These are phyloP conservation scores for Plectosphaerella cucumerina DNA, from an alignment of 2,329 filamentous ascomycete genomes.

Conservation along the genomic window DNA sequence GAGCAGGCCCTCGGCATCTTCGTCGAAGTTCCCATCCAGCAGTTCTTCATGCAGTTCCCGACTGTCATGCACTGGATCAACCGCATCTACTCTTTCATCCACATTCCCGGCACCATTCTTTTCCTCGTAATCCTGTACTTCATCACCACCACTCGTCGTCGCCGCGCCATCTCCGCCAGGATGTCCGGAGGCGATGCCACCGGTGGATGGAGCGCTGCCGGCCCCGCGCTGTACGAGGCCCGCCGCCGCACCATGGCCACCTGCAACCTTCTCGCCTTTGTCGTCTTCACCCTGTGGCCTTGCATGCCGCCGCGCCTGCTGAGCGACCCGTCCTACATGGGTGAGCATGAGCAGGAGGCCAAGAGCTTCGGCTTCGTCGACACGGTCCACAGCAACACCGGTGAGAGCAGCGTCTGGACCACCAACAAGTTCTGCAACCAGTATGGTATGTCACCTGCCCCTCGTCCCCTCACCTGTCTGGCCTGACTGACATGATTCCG, in stretches of 20 bases:
- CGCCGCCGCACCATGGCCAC: constrained; percentile 53
- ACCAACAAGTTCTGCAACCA: constrained; percentile 72
- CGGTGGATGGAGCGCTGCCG: constrained; percentile 19
- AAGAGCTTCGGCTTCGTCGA: constrained; percentile 52
- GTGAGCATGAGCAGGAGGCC: constrained; percentile 51
- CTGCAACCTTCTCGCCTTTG: constrained; percentile 49
- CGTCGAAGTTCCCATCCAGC: constrained; percentile 61
- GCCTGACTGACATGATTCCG: constrained; percentile 6
- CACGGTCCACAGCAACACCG: constrained; percentile 41
- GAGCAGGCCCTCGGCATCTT: constrained; percentile 60
- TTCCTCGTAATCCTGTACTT: constrained; percentile 64
- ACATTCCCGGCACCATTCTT: constrained; percentile 71
- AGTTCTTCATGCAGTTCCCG: constrained; percentile 40
- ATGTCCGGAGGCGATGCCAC: constrained; percentile 21
- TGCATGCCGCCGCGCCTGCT: constrained; percentile 52
- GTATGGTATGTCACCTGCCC: constrained; percentile 48
- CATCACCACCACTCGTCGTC: constrained; percentile 60
- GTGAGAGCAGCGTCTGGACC: constrained; percentile 43
- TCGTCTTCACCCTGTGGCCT: constrained; percentile 48
- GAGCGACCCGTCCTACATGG: constrained; percentile 50
- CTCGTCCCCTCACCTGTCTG: background rate
- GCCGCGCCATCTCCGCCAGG: constrained; percentile 24
- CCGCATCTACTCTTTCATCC: constrained; percentile 71
- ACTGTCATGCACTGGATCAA: constrained; percentile 65
- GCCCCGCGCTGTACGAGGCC: constrained; percentile 47